These are phyloP conservation scores for Dactylellina parvicollis DNA, from an alignment of 2,329 filamentous ascomycete species.

Conservation along the genomic window DNA sequence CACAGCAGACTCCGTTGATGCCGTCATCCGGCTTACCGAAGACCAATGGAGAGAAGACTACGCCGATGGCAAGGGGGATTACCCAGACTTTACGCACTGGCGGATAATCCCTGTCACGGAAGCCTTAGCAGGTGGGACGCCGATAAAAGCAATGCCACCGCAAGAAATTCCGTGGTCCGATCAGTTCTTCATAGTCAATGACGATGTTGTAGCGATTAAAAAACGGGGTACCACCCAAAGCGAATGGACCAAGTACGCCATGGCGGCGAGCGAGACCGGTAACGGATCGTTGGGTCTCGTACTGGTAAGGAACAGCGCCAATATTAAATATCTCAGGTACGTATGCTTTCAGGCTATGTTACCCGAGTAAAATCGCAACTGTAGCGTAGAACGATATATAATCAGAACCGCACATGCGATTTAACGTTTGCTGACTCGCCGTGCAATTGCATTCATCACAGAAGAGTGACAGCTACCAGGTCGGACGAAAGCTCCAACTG, in stretches of 20 bases:
- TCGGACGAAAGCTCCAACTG: neutral
- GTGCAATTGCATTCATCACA: too few relatives aligned
- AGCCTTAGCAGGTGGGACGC: neutral
- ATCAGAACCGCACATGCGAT: too few relatives aligned
- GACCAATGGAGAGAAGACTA: neutral
- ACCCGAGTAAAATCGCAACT: too few relatives aligned
- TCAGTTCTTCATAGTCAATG: conserved; percentile 3
- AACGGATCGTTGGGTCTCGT: conserved; percentile 1
- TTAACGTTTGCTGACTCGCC: too few relatives aligned
- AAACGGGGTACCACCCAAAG: neutral
- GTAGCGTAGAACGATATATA: too few relatives aligned
- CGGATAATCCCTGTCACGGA: conserved; percentile 1
- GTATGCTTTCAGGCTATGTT: neutral
- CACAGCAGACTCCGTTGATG: neutral
- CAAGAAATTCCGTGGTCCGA: neutral
- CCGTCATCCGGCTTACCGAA: neutral
- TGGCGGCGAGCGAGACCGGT: conserved; percentile 4
- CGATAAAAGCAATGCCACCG: neutral
- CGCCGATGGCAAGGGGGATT: neutral
- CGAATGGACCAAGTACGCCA: neutral
- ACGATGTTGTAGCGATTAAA: neutral
- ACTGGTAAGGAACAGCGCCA: neutral
- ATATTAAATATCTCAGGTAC: conserved; percentile 9
- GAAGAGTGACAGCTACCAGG: conserved; percentile 1
- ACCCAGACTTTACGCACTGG: conserved; percentile 10